These are phyloP conservation scores for Tricholoma furcatifolium DNA, from an alignment of 768 basidiomycete genomes.

Conservation along the genomic window DNA sequence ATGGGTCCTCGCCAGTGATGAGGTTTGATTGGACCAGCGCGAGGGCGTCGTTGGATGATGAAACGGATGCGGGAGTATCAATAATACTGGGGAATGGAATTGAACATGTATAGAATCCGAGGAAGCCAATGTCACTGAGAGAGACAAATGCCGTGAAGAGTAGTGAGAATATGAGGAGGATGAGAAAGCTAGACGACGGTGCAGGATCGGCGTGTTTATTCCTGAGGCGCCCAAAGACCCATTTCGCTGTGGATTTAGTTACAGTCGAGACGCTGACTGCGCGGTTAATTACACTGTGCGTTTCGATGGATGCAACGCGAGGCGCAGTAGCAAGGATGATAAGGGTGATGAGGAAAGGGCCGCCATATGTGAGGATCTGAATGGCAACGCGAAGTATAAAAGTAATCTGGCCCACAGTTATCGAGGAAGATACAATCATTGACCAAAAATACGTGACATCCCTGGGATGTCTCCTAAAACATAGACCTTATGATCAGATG, in stretches of 20 bases:
- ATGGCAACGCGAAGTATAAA: slow-evolving; percentile 24
- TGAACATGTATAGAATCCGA: slow-evolving; percentile 15
- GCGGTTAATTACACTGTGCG: slow-evolving; percentile 23
- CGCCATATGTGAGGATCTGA: slow-evolving; percentile 22
- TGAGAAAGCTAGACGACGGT: slow-evolving; percentile 14
- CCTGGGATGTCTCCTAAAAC: no score
- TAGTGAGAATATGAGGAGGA: slow-evolving; percentile 17
- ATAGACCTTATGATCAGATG: no score
- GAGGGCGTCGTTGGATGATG: slow-evolving; percentile 11
- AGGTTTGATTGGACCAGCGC: slow-evolving; percentile 1
- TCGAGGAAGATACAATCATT: slow-evolving; percentile 11
- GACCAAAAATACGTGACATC: no score
- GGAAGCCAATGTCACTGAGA: slow-evolving; percentile 16
- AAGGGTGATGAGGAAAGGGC: slow-evolving; percentile 17
- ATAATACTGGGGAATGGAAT: slow-evolving; percentile 10
- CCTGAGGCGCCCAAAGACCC: slow-evolving; percentile 18
- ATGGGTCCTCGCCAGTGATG: slow-evolving; percentile 11
- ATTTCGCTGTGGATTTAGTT: slow-evolving; percentile 15
- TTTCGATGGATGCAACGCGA: slow-evolving; percentile 20
- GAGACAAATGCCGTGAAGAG: slow-evolving; percentile 15
- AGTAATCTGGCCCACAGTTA: slow-evolving; percentile 23
- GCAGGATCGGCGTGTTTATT: slow-evolving; percentile 16
- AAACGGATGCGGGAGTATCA: slow-evolving; percentile 18
- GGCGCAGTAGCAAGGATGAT: slow-evolving; percentile 20
- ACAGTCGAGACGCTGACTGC: slow-evolving; percentile 17